Percentiles rank a stretch among this genome's conserved stretches.
phyloP scores from a whole-genome alignment of 768 basidiomycete genomes.

The Lentinus tigrinus region DNA sequence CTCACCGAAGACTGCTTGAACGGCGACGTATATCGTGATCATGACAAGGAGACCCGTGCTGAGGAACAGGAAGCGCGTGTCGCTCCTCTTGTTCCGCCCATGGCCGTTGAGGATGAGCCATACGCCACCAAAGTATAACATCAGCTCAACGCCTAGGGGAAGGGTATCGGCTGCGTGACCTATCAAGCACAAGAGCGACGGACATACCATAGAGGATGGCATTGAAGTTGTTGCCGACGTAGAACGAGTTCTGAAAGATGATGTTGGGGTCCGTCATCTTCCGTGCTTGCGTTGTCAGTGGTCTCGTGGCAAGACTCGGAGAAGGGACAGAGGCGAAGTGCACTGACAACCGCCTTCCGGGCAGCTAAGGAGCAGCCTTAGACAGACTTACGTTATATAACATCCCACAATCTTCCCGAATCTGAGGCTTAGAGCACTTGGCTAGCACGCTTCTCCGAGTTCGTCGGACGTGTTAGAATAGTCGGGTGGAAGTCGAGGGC shows the following conservation, averaged over 20 bases:
- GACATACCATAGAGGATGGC: slow-evolving; percentile 28
- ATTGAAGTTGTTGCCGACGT: slow-evolving; percentile 29
- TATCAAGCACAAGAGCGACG: too few relatives aligned
- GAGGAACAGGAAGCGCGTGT: slow-evolving; percentile 14
- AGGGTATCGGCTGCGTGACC: too few relatives aligned
- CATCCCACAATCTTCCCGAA: too few relatives aligned
- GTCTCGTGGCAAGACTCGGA: too few relatives aligned
- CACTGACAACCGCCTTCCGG: too few relatives aligned
- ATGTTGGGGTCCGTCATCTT: slow-evolving; percentile 5
- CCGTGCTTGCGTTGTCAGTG: too few relatives aligned
- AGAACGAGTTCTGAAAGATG: slow-evolving; percentile 25
- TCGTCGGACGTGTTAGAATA: too few relatives aligned
- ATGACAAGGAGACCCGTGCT: slow-evolving; percentile 29
- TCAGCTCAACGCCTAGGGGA: slow-evolving; percentile 23
- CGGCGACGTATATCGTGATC: slow-evolving; percentile 32
- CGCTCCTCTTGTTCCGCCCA: not conserved
- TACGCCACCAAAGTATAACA: slow-evolving; percentile 27
- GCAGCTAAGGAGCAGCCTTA: too few relatives aligned
- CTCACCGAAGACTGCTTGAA: slow-evolving; percentile 32
- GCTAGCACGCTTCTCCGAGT: too few relatives aligned
- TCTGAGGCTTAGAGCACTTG: not conserved
- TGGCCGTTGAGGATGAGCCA: slow-evolving; percentile 12
- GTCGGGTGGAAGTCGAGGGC: too few relatives aligned
- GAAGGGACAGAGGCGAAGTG: too few relatives aligned
- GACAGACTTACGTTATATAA: too few relatives aligned